Conservation (phyloP, 2,329 filamentous ascomycete genomes). For the Fusarium globosum region DNA sequence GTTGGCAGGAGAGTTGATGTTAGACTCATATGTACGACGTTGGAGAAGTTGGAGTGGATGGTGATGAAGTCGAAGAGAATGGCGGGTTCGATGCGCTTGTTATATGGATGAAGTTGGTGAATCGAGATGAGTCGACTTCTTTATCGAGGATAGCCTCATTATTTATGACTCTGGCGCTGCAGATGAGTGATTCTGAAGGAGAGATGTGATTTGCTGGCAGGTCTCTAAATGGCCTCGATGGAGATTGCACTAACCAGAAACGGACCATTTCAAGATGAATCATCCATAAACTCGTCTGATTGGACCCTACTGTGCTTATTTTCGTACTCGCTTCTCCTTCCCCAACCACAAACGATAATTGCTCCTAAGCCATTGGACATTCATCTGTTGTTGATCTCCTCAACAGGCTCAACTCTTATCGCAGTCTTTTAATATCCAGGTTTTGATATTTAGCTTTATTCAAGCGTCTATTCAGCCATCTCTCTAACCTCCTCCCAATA, state of each 20-base stretch:
- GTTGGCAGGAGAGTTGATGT: neutral
- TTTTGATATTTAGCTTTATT: fast-evolving
- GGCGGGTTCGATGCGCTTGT: fast-evolving
- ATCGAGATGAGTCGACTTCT: conserved; percentile 13
- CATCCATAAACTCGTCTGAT: neutral
- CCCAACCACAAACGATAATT: neutral
- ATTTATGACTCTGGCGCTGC: fast-evolving
- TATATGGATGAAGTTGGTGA: neutral
- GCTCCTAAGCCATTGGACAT: fast-evolving
- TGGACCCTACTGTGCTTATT: neutral
- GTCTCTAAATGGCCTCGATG: too few relatives aligned
- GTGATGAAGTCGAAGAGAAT: neutral
- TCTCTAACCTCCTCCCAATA: conserved; percentile 4
- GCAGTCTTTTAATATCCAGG: fast-evolving
- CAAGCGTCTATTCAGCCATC: neutral
- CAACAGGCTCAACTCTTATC: fast-evolving
- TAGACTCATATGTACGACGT: neutral
- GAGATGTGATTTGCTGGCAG: neutral
- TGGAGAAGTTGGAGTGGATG: neutral
- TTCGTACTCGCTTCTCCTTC: neutral
- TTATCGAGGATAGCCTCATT: neutral
- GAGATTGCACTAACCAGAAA: neutral
- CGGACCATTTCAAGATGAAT: neutral
- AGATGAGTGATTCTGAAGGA: neutral
- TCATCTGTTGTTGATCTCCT: neutral